Base-by-base conservation (phyloP, 805 yeast species). In the Hanseniaspora valbyensis region DNA sequence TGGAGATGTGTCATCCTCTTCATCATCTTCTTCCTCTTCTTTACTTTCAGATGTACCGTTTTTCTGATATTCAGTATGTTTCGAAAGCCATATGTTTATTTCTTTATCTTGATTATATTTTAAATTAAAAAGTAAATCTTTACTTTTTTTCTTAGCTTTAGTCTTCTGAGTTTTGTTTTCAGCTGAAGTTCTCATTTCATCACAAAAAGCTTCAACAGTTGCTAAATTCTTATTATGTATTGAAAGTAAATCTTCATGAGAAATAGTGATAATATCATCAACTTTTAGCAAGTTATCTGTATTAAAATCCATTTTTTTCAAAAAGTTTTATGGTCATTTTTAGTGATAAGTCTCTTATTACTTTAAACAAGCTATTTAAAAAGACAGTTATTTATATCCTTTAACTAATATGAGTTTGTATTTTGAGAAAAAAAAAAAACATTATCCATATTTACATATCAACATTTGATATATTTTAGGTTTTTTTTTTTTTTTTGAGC, bases 121-220 rank as follows among this genome's bases (percentile, higher is more conserved):
- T 58, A 86, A 61, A 10, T 71, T 75, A 2, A 65, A 65, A 58
- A 83, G 86, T 68, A 86, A 57, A 40, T 72, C 76, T 36, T 69
- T 69, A 57, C 89, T 80, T 58, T 76, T 76, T 49, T 70, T 69
- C 55, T 71, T 64, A 9, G 86, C 80, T 54, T 77, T 78, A 62
- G 82, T 83, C 57, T 83, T 75, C 45, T 80, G 83, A 3, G 53
- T 34, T 19, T 50, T 50, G 44, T 87, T 81, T 60, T 86, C 84
- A 16, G 86, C 78, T 64, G 81, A 90, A 58, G 85, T 85, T 67
- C 82, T 85, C 72, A 88, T 65, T 1, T 83, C 81, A 2, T 95
- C 86, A 28, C 78, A 70, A 28, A 75, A 73, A 9, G 83, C 81
- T 19, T 75, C 69, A 53, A 86, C 68, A 52, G 86, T 88, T 54